phyloP scores from a whole-genome alignment of 371 early-diverging fungal genomes.

The Blakeslea trispora region DNA sequence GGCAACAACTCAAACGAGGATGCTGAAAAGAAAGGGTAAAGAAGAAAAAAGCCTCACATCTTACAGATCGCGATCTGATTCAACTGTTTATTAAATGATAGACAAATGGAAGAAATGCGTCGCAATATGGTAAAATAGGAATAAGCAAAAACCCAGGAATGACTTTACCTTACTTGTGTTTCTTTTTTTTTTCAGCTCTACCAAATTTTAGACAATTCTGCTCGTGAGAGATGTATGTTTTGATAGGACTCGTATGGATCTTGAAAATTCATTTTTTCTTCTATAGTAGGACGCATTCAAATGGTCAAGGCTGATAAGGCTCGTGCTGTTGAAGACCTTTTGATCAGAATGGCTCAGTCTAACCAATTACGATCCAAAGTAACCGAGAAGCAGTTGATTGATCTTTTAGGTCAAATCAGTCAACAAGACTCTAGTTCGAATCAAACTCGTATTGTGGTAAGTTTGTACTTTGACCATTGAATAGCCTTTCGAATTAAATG shows the following conservation, averaged over 20 bases:
- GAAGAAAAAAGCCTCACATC: neutral
- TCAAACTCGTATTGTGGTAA: conserved; percentile 81
- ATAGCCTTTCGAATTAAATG: too few species aligned
- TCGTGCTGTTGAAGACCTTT: conserved; percentile 85
- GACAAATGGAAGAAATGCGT: conserved; percentile 85
- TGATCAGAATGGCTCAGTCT: conserved; percentile 86
- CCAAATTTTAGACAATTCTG: conserved; percentile 83
- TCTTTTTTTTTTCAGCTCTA: conserved; percentile 67
- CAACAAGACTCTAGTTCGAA: conserved; percentile 61
- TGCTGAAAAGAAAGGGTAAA: conserved; percentile 52
- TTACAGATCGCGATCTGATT: neutral
- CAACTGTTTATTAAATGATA: conserved; percentile 18
- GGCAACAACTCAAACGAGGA: conserved; percentile 38
- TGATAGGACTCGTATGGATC: neutral
- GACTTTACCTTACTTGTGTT: neutral
- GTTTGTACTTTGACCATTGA: neutral
- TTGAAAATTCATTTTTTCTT: neutral
- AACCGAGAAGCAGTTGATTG: conserved; percentile 83
- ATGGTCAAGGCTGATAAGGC: conserved; percentile 92
- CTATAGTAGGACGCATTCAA: conserved; percentile 81
- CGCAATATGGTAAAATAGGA: conserved; percentile 65
- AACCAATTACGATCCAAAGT: conserved; percentile 84
- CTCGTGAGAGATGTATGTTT: conserved; percentile 80
- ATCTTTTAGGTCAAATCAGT: conserved; percentile 82
- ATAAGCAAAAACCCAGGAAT: neutral